phyloP scores from a whole-genome alignment of 2,329 filamentous ascomycete genomes.

The Atkinsonella hypoxylon region DNA sequence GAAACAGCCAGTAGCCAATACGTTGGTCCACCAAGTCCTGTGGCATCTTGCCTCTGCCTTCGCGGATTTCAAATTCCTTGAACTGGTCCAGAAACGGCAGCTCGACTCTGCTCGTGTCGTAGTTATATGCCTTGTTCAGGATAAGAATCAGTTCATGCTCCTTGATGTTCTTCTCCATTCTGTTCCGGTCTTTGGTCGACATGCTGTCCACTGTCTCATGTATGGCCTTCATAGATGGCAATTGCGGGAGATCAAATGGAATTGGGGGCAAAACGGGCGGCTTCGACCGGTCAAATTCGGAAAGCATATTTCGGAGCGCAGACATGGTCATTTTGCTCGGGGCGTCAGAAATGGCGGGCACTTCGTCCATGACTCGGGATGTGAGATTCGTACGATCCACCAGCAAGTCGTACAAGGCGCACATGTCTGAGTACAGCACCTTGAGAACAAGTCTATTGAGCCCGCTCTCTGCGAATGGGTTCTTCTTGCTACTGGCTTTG shows the following conservation, averaged over 20 bases:
- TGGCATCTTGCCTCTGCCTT: conserved; percentile 50
- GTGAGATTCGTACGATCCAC: conserved; percentile 72
- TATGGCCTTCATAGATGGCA: conserved; percentile 58
- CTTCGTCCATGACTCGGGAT: conserved; percentile 62
- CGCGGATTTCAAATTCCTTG: conserved; percentile 57
- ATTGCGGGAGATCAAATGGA: conserved; percentile 73
- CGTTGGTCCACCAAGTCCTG: conserved; percentile 60
- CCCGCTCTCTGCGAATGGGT: conserved; percentile 73
- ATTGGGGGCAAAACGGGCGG: conserved; percentile 85
- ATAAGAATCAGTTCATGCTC: conserved; percentile 66
- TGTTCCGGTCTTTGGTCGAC: conserved; percentile 61
- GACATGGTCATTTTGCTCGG: conserved; percentile 49
- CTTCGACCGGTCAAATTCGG: conserved; percentile 79
- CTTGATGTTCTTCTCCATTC: conserved; percentile 61
- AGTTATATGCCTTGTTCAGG: conserved; percentile 72
- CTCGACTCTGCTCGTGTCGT: conserved; percentile 47
- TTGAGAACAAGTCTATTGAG: conserved; percentile 74
- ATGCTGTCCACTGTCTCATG: conserved; percentile 52
- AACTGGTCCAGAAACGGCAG: conserved; percentile 58
- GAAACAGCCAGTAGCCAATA: conserved; percentile 69
- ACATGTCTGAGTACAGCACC: conserved; percentile 76
- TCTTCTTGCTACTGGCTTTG: conserved; percentile 85
- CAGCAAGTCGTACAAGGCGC: conserved; percentile 75
- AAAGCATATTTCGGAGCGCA: conserved; percentile 67
- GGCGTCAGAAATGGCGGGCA: conserved; percentile 40